Evolutionary conservation across 2,329 filamentous ascomycete genomes (phyloP), one percentile per base, ranked within the genome.

Genomic region (Aspergillus sp.): DNA sequence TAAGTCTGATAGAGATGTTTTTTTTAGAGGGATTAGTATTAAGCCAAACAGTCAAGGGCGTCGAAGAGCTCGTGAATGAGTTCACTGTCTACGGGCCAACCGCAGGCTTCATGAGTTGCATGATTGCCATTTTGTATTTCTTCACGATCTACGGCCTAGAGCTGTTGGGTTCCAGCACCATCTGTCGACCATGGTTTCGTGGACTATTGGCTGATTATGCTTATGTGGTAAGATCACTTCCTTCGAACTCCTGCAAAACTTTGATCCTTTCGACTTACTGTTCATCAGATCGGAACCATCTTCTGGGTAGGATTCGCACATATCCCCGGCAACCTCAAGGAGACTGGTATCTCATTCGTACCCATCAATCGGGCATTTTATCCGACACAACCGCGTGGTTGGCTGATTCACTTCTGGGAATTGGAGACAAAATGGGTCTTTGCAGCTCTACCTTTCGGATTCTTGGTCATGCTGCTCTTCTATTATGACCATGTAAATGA

Each of bases 261-360:
- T 19, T 19, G 19, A 19, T 19, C 19, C 19, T 3, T 19, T 19
- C 19, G 19, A 19, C 19, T 19, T 19, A 19, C 19, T 19, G 19
- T 19, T 19, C 19, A 19, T 19, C 19, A 79, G 70, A 79, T 83
- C 28, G 80, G 79, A 2, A 84, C 82, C 0, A 72, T 95, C 65
- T 95, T 95, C 82, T 95, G 95, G 75, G 91, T 91, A 0, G 91
- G 91, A 1, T 96, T 95, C 69, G 88, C 92, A 2, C 89, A 93
- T 74, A 85, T 94, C 84, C 50, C 85, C 60, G 91, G 91, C 5
- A 87, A 89, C 68, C 92, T 96, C 88, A 79, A 78, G n/a, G 74
- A 81, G 30, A 82, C 94, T 1, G 71, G 84, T 10, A 78, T 95
- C 12, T 85, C 89, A 63, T 87, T 82, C n/a, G 80, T 96, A 19